Evolutionary conservation across 2,329 filamentous ascomycete genomes (phyloP).

Genomic region (Arthroderma uncinatum): DNA sequence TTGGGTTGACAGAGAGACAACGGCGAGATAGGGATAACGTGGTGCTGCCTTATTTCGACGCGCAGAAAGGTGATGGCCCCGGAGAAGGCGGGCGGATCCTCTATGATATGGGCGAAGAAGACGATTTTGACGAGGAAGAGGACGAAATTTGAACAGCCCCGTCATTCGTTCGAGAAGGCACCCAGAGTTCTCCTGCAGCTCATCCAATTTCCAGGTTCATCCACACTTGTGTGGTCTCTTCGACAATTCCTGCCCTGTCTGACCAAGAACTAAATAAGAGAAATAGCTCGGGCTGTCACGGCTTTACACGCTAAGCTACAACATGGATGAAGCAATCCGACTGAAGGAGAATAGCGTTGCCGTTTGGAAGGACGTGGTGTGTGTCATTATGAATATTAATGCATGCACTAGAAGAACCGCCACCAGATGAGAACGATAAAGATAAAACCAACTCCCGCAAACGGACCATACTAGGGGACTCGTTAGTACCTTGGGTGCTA

Average conservation of each 20-base stretch:
- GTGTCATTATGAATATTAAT: constrained; percentile 5
- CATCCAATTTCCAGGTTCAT: no score
- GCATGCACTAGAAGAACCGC: constrained; percentile 63
- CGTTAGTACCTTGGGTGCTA: not conserved
- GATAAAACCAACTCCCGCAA: constrained; percentile 69
- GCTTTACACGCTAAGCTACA: not conserved
- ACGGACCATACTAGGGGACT: constrained; percentile 61
- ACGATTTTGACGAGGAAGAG: constrained; percentile 94
- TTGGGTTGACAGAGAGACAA: constrained; percentile 85
- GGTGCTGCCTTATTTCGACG: constrained; percentile 91
- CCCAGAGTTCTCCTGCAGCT: not conserved
- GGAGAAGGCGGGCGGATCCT: constrained; percentile 86
- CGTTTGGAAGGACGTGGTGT: not conserved
- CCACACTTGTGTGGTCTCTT: no score
- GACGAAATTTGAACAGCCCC: constrained; percentile 59
- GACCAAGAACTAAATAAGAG: no score
- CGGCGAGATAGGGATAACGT: constrained; percentile 75
- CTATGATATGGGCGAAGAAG: constrained; percentile 93
- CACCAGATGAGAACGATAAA: constrained; percentile 82
- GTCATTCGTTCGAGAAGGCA: not conserved
- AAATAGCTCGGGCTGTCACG: not conserved
- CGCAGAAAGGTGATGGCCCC: constrained; percentile 59
- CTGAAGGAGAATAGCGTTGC: not conserved
- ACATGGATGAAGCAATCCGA: not conserved
- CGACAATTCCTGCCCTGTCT: no score